phyloP scores from a whole-genome alignment of 768 basidiomycete genomes.

The Gymnopilus junonius region DNA sequence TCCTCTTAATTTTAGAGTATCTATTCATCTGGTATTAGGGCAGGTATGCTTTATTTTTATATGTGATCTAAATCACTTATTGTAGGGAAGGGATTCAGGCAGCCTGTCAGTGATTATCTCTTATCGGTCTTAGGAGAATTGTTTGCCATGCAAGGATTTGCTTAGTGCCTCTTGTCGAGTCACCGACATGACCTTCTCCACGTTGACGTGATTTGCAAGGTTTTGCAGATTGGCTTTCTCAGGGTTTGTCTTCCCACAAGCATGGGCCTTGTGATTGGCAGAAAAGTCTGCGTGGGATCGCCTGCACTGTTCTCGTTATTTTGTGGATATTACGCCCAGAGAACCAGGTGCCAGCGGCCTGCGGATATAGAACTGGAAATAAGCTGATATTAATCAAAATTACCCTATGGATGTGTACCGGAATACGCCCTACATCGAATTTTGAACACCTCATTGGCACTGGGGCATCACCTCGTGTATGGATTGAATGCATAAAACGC shows the following conservation, averaged over 20 bases:
- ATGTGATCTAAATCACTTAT: too few species aligned
- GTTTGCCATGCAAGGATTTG: neutral
- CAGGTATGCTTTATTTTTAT: neutral
- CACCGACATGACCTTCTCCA: neutral
- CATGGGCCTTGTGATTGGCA: neutral
- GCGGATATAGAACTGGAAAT: slow-evolving; percentile 6
- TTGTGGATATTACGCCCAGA: slow-evolving; percentile 9
- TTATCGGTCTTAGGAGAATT: neutral
- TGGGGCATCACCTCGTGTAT: neutral
- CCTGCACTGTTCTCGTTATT: neutral
- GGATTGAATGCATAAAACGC: slow-evolving; percentile 10
- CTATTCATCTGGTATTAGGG: neutral
- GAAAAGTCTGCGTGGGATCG: neutral
- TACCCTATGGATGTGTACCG: neutral
- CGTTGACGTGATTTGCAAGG: neutral
- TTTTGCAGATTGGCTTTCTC: neutral
- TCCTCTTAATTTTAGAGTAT: neutral
- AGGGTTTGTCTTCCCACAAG: neutral
- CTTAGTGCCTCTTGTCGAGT: neutral
- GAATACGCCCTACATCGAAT: neutral
- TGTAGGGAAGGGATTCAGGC: too few species aligned
- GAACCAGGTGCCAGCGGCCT: slow-evolving; percentile 1
- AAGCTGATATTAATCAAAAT: slow-evolving; percentile 14
- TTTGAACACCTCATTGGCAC: neutral
- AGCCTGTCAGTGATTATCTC: neutral